Percentiles rank a stretch among this genome's conserved stretches.
These are phyloP conservation scores for Neurospora africana DNA, from an alignment of 495 filamentous ascomycete species.

Conservation along the genomic window DNA sequence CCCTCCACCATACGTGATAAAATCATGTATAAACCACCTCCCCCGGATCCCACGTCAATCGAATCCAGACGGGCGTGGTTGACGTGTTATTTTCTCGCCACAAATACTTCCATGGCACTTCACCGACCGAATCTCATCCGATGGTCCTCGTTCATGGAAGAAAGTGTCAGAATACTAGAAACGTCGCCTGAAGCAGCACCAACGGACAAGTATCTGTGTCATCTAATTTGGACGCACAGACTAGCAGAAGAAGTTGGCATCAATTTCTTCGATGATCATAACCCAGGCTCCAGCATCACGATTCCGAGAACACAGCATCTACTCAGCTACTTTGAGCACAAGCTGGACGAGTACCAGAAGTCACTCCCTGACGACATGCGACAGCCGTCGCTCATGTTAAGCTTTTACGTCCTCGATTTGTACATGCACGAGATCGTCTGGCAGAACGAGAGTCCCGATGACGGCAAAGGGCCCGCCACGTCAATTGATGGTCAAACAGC, in stretches of 20 bases:
- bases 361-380: slow-evolving; percentile 39
- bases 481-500: slow-evolving; percentile 20
- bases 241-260: slow-evolving; percentile 72
- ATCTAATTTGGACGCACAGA: slow-evolving; percentile 65
- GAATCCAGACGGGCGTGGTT: slow-evolving; percentile 74
- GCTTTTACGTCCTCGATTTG: slow-evolving; percentile 56
- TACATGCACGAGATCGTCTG: slow-evolving; percentile 85
- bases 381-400: slow-evolving; percentile 42
- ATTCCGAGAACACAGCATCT: slow-evolving; percentile 67
- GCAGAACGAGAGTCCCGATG: slow-evolving; percentile 57
- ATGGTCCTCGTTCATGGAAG: slow-evolving; percentile 77
- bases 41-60: slow-evolving; percentile 51
- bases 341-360: slow-evolving; percentile 58
- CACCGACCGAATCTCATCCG: slow-evolving; percentile 72
- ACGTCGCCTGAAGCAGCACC: slow-evolving; percentile 57
- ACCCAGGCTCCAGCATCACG: slow-evolving; percentile 51
- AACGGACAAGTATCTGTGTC: slow-evolving; percentile 61
- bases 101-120: slow-evolving; percentile 64
- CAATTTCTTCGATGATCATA: slow-evolving; percentile 69
- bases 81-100: slow-evolving; percentile 66
- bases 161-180: slow-evolving; percentile 68
- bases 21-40: slow-evolving; percentile 36
- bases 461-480: slow-evolving; percentile 38
- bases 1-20: slow-evolving; percentile 36
- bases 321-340: slow-evolving; percentile 63